Evolutionary conservation across 305 asterid species (phyloP).

Genomic region (Solanum chacoense): DNA sequence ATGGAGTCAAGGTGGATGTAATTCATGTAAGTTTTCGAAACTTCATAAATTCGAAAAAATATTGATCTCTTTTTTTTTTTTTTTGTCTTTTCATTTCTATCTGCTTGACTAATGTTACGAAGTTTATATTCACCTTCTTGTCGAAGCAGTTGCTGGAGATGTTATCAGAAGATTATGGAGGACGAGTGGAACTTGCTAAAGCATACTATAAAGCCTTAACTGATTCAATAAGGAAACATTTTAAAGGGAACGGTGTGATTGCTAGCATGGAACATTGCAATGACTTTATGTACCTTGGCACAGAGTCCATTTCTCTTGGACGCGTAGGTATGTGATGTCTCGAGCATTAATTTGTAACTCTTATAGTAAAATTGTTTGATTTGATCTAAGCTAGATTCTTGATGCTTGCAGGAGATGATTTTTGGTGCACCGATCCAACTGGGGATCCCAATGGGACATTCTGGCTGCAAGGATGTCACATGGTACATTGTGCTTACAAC

Average conservation of each 20-base stretch:
- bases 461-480: conserved; percentile 96
- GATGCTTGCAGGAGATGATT: conserved; percentile 58
- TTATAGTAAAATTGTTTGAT: neutral
- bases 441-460: conserved; percentile 88
- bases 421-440: conserved; percentile 91
- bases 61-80: neutral
- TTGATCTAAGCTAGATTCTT: neutral
- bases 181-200: conserved; percentile 79
- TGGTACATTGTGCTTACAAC: conserved; percentile 96
- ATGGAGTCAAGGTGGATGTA: conserved; percentile 90
- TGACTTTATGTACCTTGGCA: conserved; percentile 93
- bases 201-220: conserved; percentile 68
- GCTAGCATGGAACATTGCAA: conserved; percentile 99
- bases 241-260: conserved; percentile 89
- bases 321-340: conserved; percentile 52
- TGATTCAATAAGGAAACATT: conserved; percentile 57
- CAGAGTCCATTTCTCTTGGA: conserved; percentile 69
- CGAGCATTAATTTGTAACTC: neutral
- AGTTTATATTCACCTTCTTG: neutral
- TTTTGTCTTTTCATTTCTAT: neutral
- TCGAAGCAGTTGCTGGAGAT: conserved; percentile 54
- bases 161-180: conserved; percentile 81
- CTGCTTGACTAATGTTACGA: neutral
- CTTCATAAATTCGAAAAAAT: neutral
- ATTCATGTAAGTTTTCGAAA: conserved; percentile 47